A percentile compares a stretch with the other conserved stretches of the same genome.
phyloP scores from a whole-genome alignment of 2,329 filamentous ascomycete genomes.

The Hypoxylon sp. region DNA sequence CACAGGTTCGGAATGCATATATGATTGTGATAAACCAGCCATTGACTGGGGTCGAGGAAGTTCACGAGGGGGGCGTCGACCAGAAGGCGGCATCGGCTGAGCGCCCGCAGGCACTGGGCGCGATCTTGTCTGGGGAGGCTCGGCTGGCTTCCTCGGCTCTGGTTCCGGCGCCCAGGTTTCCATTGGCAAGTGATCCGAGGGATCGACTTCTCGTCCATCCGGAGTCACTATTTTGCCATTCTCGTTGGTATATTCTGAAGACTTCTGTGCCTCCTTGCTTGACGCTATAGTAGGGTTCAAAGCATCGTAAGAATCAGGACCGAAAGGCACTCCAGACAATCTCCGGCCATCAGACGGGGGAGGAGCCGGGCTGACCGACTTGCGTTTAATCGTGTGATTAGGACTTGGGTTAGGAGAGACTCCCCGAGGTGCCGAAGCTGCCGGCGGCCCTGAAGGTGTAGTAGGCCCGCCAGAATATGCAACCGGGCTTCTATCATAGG shows the following conservation, averaged over 20 bases:
- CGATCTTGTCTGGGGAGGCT: conserved; percentile 52
- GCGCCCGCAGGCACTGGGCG: conserved; percentile 67
- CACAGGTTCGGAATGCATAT: conserved; percentile 50
- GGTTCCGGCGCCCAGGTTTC: conserved; percentile 84
- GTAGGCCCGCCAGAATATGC: conserved; percentile 48
- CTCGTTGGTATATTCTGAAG: conserved; percentile 64
- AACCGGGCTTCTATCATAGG: conserved; percentile 57
- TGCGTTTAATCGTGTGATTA: conserved; percentile 73
- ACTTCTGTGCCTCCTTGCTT: conserved; percentile 53
- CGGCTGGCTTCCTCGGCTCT: conserved; percentile 68
- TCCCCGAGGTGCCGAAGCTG: conserved; percentile 48
- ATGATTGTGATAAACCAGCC: conserved; percentile 54
- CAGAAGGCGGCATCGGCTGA: conserved; percentile 65
- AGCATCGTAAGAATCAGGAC: conserved; percentile 81
- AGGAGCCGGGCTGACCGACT: conserved; percentile 81
- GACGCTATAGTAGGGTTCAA: conserved; percentile 72
- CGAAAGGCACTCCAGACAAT: conserved; percentile 76
- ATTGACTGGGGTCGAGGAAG: conserved; percentile 66
- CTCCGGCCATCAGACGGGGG: conserved; percentile 63
- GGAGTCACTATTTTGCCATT: conserved; percentile 81
- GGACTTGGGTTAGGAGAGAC: conserved; percentile 62
- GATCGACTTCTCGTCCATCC: conserved; percentile 83
- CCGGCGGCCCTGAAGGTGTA: conserved; percentile 41
- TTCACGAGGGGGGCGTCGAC: conserved; percentile 67
- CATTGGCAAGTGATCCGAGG: conserved; percentile 83